Base-by-base conservation (phyloP, 2,329 filamentous ascomycete genomes). In the Pyrenophora seminiperda region DNA sequence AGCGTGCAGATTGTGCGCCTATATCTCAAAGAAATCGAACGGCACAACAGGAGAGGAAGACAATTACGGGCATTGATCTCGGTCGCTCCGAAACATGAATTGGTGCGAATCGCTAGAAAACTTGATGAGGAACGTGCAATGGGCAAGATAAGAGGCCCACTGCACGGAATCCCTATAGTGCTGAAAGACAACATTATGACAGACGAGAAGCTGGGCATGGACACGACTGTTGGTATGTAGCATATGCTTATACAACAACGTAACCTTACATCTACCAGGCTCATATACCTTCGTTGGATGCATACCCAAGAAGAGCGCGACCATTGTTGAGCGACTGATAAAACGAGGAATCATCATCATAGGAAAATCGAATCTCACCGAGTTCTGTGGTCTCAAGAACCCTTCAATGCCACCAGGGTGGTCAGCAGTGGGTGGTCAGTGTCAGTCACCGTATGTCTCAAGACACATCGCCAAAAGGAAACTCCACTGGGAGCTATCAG, bases 81-180 rank as follows among this genome's bases (percentile, higher is more conserved):
- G 1, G 64, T 74, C 2, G 71, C 73, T 20, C 74, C 75, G 7
- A 64, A 62, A 49, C 64, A 73, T 45, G 58, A 71, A 24, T 56
- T 74, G 7, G 36, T 77, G 11, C 62, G 63, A 30, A 67, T 64
- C 47, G 76, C 76, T 9, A 65, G 61, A 30, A 55, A 62, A n/a
- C 62, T 78, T 14, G 75, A 77, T 41, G 61, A 71, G 19, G 75
- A 76, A 50, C 61, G 75, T n/a, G 58, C 54, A 22, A 60, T 59
- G 24, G 73, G 73, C 13, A 67, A 64, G 39, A 52, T 67, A 14
- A 69, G 74, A 34, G 68, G 74, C 2, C 67, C 68, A 4, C 47
- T 77, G n/a, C 75, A 77, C 57, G 75, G 75, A 5, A 75, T 76
- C 40, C 74, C 75, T 0, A 69, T 77, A 37, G 65, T 77, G 1